Base-by-base conservation (phyloP, 345 rosid genomes). In the Brassica rapa region DNA sequence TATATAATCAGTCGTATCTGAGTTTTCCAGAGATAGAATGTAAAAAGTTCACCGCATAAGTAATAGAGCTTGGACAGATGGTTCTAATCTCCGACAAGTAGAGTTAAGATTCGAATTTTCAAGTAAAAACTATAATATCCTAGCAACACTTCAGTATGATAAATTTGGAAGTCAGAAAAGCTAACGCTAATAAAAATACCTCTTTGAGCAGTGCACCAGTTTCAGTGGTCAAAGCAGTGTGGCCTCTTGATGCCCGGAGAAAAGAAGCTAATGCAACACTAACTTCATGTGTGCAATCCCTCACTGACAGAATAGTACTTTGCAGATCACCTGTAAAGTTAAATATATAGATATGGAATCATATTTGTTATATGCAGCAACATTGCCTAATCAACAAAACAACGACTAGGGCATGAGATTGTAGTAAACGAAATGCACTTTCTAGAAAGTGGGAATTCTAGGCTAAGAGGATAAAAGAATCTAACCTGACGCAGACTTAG, bases 181-280 rank as follows among this genome's bases (percentile, higher is more conserved):
- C 37, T 53, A 14, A 56, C 27, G 64, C 71, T 64, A 56, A 70
- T 3, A 62, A 23, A 24, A 56, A 71, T 85, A 93, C 98, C 97
- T 93, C 98, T 81, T 93, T 93, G 65, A 93, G 96, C 98, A 93
- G 91, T 79, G 93, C 89, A 78, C 97, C 96, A 80, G 96, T 84
- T 84, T 93, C 98, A 46, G 97, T 85, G 80, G 98, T 93, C 86
- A 93, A 88, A 81, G 95, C 96, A 77, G 98, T 89, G 81, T 90
- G 91, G 71, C 88, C 86, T 83, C 89, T 91, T 32, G 93, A 89
- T 70, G 91, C 86, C 71, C 83, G 91, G 83, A 84, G 77, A 87
- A 87, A 93, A 72, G 94, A 78, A 84, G 97, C 86, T 39, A 90
- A 82, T 11, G 94, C 89, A 81, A 86, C 83, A 81, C 91, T 89